Conservation (phyloP, 805 yeast species). For the Groenewaldozyma salmanticensis region DNA sequence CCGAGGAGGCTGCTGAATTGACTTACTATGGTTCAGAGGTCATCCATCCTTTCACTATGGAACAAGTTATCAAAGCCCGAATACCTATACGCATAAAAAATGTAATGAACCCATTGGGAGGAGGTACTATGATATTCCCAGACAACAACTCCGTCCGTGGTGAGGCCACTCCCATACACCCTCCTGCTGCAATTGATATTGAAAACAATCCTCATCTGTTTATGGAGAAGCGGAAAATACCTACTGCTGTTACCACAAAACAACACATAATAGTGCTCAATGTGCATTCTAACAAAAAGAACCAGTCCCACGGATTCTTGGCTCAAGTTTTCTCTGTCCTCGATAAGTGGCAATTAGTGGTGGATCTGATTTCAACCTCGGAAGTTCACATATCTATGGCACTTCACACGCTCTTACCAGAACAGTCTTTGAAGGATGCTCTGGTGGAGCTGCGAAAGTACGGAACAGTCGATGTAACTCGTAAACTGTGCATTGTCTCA, state of each 20-base stretch:
- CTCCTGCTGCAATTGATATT: conserved; percentile 65
- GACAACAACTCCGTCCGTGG: conserved; percentile 80
- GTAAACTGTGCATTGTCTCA: conserved; percentile 83
- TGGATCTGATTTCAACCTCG: conserved; percentile 91
- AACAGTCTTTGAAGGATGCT: conserved; percentile 61
- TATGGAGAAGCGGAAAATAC: conserved; percentile 29
- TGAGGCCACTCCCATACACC: conserved; percentile 88
- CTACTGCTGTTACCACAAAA: conserved; percentile 97
- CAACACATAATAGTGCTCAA: conserved; percentile 85
- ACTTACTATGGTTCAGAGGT: conserved; percentile 98
- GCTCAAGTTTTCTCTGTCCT: conserved; percentile 82
- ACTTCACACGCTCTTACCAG: conserved; percentile 55
- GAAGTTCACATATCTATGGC: conserved; percentile 99
- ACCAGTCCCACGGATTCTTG: conserved; percentile 87
- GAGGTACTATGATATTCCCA: conserved; percentile 90
- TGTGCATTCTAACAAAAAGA: conserved; percentile 88
- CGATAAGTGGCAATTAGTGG: conserved; percentile 77
- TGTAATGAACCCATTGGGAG: conserved; percentile 87
- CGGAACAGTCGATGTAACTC: conserved; percentile 84
- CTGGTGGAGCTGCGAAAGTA: conserved; percentile 65
- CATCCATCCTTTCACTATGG: conserved; percentile 97
- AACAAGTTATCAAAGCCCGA: conserved; percentile 91
- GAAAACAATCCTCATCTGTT: conserved; percentile 30
- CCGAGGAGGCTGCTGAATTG: conserved; percentile 97
- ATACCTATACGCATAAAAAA: conserved; percentile 96